Evolutionary conservation across 2,329 filamentous ascomycete species (phyloP).

Genomic region (Chalaropsis thielavioides): DNA sequence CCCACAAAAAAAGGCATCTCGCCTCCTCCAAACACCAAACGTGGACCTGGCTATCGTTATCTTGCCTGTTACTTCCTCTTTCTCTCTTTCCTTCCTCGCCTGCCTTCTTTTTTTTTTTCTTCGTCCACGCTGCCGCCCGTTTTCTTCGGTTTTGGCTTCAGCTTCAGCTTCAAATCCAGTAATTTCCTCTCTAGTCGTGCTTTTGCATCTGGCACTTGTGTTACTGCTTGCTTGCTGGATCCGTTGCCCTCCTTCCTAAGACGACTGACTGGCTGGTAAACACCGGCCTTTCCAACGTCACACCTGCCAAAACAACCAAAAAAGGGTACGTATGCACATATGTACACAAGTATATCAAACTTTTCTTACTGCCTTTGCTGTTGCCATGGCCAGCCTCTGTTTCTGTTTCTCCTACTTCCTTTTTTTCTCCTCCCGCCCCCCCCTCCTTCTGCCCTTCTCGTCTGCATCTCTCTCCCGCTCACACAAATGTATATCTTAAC

Average conservation of each 20-base stretch:
- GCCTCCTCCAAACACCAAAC: background rate
- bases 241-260: background rate
- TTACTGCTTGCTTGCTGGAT: background rate
- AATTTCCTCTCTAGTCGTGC: background rate
- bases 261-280: background rate
- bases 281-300: background rate
- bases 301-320: background rate
- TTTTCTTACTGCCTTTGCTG: background rate
- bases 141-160: background rate
- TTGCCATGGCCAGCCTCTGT: background rate
- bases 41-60: background rate
- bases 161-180: background rate
- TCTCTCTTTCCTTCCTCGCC: background rate
- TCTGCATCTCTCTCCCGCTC: background rate
- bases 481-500: conserved; percentile 2
- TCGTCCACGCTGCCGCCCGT: background rate
- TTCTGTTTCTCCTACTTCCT: background rate
- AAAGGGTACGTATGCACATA: background rate
- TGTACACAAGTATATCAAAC: background rate
- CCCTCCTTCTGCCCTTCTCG: background rate
- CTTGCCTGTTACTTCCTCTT: background rate
- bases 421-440: background rate
- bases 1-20: background rate
- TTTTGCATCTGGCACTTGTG: background rate
- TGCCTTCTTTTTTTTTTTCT: background rate